Evolutionary conservation across 345 rosid genomes (phyloP).

Genomic region (Arabis hirsuta): DNA sequence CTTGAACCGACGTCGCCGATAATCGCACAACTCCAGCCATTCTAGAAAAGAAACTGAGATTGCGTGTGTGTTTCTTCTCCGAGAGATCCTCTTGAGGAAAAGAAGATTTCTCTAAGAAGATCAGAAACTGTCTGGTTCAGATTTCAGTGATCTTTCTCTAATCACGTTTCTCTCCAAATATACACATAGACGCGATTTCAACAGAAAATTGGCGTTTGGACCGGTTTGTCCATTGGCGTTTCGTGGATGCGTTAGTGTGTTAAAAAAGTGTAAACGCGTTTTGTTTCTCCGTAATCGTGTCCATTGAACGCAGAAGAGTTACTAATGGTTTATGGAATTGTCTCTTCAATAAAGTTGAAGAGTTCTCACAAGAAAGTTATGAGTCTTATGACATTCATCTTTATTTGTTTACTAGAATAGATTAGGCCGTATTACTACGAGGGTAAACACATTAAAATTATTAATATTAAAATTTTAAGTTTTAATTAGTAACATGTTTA

Average conservation of each 20-base stretch:
- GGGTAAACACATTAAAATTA: too few species aligned
- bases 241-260: constrained; percentile 12
- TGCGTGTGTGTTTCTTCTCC: constrained; percentile 30
- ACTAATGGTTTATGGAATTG: not conserved
- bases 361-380: too few species aligned
- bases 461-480: too few species aligned
- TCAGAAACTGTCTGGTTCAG: constrained; percentile 46
- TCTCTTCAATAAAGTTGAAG: too few species aligned
- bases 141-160: constrained; percentile 35
- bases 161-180: constrained; percentile 10
- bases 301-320: constrained; percentile 15
- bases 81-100: constrained; percentile 25
- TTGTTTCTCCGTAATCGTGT: constrained; percentile 9
- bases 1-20: constrained; percentile 46
- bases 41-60: constrained; percentile 35
- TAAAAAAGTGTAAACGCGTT: constrained; percentile 28
- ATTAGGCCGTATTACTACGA: too few species aligned
- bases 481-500: too few species aligned
- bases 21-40: constrained; percentile 72
- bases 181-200: constrained; percentile 34
- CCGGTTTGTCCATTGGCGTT: constrained; percentile 33
- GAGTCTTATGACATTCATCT: too few species aligned
- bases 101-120: constrained; percentile 12
- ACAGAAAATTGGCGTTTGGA: constrained; percentile 19
- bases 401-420: too few species aligned